Percentiles rank a stretch among this genome's conserved stretches.
phyloP scores from a whole-genome alignment of 2,329 filamentous ascomycete species.

The Penicillium sp. region DNA sequence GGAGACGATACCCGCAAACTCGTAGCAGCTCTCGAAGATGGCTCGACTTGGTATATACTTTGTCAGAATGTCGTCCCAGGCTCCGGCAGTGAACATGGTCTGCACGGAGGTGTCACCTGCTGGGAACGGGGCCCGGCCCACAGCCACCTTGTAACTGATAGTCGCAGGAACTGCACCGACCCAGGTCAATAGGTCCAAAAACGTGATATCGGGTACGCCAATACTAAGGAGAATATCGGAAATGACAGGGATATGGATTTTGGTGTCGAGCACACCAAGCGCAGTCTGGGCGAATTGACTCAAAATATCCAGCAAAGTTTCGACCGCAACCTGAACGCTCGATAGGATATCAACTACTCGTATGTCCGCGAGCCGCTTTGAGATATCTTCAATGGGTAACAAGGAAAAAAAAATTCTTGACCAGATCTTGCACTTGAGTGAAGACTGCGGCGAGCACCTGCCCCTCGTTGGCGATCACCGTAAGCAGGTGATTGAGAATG shows the following conservation, averaged over 20 bases:
- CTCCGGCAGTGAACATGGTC: no score
- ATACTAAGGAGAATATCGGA: slow-evolving; percentile 15
- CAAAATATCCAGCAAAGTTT: slow-evolving; percentile 13
- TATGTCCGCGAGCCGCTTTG: background rate
- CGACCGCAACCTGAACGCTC: slow-evolving; percentile 11
- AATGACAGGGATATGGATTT: slow-evolving; percentile 20
- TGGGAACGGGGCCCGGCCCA: slow-evolving; percentile 8
- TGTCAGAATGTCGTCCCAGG: no score
- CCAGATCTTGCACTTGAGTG: background rate
- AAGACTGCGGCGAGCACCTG: no score
- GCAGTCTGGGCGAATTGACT: background rate
- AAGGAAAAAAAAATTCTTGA: slow-evolving; percentile 1
- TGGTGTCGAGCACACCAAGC: slow-evolving; percentile 9
- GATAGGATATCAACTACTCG: background rate
- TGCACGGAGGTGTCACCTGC: background rate
- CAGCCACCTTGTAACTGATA: slow-evolving; percentile 11
- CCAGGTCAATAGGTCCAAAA: slow-evolving; percentile 16
- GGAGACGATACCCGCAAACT: no score
- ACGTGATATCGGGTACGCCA: slow-evolving; percentile 10
- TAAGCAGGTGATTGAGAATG: no score
- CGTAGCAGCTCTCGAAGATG: no score
- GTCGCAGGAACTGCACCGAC: slow-evolving; percentile 11
- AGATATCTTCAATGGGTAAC: background rate
- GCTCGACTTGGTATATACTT: no score
- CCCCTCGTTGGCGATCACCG: no score